phyloP scores from a whole-genome alignment of 2,329 filamentous ascomycete genomes.

The Coleophoma cylindrospora region DNA sequence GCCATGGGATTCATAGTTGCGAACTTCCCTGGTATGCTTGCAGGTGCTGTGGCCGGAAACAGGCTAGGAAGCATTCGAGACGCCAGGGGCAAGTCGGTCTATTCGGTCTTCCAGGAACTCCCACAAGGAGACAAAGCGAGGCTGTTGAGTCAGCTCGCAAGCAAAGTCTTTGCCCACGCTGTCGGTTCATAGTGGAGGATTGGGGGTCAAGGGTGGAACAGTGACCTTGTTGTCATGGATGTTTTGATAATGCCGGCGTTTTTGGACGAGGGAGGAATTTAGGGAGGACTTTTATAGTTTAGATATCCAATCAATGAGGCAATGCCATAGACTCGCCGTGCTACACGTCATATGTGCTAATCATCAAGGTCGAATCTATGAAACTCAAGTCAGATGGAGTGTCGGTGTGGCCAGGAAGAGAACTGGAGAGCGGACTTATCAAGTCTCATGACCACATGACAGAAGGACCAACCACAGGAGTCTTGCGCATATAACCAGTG shows the following conservation, averaged over 20 bases:
- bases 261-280: not conserved
- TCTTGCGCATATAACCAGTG: no score
- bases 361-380: no score
- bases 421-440: no score
- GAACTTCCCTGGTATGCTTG: constrained; percentile 83
- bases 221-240: not conserved
- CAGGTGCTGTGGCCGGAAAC: constrained; percentile 90
- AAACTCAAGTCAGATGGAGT: no score
- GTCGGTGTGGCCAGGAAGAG: no score
- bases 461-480: no score
- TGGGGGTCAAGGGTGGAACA: not conserved
- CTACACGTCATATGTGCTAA: no score
- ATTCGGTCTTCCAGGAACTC: constrained; percentile 79
- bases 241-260: not conserved
- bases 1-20: constrained; percentile 93
- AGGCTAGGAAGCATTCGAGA: constrained; percentile 85
- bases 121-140: constrained; percentile 77
- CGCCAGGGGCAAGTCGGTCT: constrained; percentile 90
- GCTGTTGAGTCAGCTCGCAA: constrained; percentile 77
- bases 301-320: not conserved
- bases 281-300: not conserved
- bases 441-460: no score
- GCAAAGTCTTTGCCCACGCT: constrained; percentile 79
- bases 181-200: constrained; percentile 39
- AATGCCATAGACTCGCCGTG: not conserved